phyloP scores from a whole-genome alignment of 306 rosid genomes.

The Aeschynomene evenia region DNA sequence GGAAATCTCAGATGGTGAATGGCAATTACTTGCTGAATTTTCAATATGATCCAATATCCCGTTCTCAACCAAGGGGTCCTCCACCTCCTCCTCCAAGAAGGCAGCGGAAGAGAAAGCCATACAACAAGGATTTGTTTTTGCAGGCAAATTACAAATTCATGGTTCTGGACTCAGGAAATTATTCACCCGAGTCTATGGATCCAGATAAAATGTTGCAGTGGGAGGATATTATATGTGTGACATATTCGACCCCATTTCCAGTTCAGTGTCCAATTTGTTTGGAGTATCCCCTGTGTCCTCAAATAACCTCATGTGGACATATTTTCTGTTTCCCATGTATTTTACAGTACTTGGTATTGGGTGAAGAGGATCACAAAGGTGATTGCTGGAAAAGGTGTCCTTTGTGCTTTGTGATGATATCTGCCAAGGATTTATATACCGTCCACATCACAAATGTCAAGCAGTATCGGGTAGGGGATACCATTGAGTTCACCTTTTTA shows the following conservation, averaged over 20 bases:
- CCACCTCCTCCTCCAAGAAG: slow-evolving; percentile 84
- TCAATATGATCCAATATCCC: slow-evolving; percentile 85
- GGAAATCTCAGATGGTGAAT: slow-evolving; percentile 65
- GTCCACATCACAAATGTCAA: slow-evolving; percentile 69
- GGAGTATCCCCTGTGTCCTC: slow-evolving; percentile 88
- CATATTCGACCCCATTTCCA: slow-evolving; percentile 66
- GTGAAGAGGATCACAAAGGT: slow-evolving; percentile 86
- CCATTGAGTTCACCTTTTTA: slow-evolving; percentile 59
- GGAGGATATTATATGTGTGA: slow-evolving; percentile 90
- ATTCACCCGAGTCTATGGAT: slow-evolving; percentile 63
- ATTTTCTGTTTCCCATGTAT: slow-evolving; percentile 94
- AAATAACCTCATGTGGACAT: slow-evolving; percentile 96
- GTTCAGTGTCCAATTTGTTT: slow-evolving; percentile 97
- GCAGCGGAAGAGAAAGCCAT: slow-evolving; percentile 70
- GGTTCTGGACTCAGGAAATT: slow-evolving; percentile 77
- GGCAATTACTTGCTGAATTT: slow-evolving; percentile 91
- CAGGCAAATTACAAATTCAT: slow-evolving; percentile 94
- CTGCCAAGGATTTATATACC: slow-evolving; percentile 82
- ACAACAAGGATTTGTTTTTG: slow-evolving; percentile 86
- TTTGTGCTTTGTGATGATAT: slow-evolving; percentile 83
- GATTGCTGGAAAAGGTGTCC: slow-evolving; percentile 97
- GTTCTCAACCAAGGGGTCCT: slow-evolving; percentile 74
- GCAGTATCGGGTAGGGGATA: slow-evolving; percentile 67
- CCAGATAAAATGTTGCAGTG: slow-evolving; percentile 94
- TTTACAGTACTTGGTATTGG: slow-evolving; percentile 77